Evolutionary conservation across 164 flowering plant species (phyloP), one percentile per base, ranked within the genome.

Genomic region (Brasenia schreberi): DNA sequence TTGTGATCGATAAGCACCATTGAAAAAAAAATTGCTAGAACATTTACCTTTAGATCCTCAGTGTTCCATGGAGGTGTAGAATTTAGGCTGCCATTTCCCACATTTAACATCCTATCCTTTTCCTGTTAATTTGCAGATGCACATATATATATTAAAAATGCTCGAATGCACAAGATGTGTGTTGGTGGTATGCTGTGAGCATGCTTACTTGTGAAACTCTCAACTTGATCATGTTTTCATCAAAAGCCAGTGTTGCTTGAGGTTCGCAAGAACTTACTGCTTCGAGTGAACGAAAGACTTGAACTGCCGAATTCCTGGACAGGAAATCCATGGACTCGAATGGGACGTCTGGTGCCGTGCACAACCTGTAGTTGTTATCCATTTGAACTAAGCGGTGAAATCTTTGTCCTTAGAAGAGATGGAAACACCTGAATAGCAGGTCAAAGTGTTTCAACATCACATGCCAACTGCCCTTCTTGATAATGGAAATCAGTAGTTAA

Each of bases 301-400:
- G 88, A 68, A 88, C 76, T 7, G 96, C 93, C 49, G 90, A 83
- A 71, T 85, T 77, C n/a, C 72, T 73, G 0, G 96, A 88, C 12
- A 93, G 92, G 62, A 85, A 83, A 70, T 90, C 92, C 91, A 89
- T 83, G 4, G 92, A 80, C 70, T 93, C 95, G 0, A 84, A 78
- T 71, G 84, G 87, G 7, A 85, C 84, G 64, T 81, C 83, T 9
- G 90, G 83, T 65, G 80, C 74, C 7, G 77, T 72, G 16, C 56
- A 9, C 16, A 49, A 9, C 16, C 16, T 49, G 56, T 2, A 49
- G 56, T 9, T 49, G 56, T 9, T 9, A 49, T 49, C 56, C 56
- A 49, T 49, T 49, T 9, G 56, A 49, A 6, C 56, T 9, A 49
- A 9, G 10, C 10, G 7, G 16, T 9, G 56, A 49, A 49, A 49